Evolutionary conservation across 345 rosid species (phyloP), one percentile per base, ranked within the genome.

Genomic region (Cochlearia excelsa): DNA sequence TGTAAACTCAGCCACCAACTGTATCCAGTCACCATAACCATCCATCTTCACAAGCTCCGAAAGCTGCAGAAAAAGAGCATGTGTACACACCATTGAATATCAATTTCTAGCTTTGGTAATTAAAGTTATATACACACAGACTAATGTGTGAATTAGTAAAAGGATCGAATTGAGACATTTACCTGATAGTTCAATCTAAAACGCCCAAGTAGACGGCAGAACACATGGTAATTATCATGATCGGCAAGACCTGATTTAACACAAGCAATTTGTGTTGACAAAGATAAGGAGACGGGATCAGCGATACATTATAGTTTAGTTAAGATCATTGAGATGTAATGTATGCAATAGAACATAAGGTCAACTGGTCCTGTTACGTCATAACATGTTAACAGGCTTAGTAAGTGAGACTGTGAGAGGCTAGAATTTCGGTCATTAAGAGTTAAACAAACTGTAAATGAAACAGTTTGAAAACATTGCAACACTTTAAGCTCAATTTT

Each of bases 221-320:
- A 94, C 68, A 84, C 99, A 77, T 94, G 99, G 75, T 94, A 94
- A 75, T 90, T 94, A 71, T 94, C 99, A 79, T 94, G 99, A 84
- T 94, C 99, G 68, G 95, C 88, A 78, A 94, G 99, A 71, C 99
- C 99, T 94, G 74, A 73, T 64, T 30, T 52, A 41, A 40, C 44
- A 54, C 59, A 67, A 66, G 51, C 10, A 58, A 71, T 59, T 46
- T 30, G 51, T 39, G 16, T 57, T 45, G 50, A 41, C 40, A 57
- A 78, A 45, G 38, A 33, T 55, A 65, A 9, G 56, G 26, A 30
- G 67, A 45, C 3, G 4, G 42, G 67, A 38, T 38, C 46, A 45
- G 53, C 7, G 54, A 62, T 37, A 62, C 55, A 47, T 26, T 7
- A 52, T 27, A 66, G 30, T 3, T 38, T 59, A 1, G 52, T 42